phyloP scores from a whole-genome alignment of 208 protist species.

The Leishmania major region DNA sequence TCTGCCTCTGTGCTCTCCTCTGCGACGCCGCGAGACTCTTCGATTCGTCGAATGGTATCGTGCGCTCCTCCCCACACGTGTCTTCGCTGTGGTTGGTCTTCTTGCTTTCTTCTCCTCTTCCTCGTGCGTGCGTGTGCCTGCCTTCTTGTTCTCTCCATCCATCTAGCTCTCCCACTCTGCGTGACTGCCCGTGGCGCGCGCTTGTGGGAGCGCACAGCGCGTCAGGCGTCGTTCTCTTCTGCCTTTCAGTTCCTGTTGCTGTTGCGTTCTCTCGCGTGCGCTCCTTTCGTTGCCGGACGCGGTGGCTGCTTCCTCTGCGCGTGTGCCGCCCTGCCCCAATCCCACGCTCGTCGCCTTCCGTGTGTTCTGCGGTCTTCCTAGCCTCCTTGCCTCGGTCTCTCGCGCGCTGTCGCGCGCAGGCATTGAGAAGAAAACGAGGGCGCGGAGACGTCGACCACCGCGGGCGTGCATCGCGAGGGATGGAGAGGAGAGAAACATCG shows the following conservation, averaged over 20 bases:
- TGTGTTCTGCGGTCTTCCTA: too few relatives aligned
- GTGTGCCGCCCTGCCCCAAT: too few relatives aligned
- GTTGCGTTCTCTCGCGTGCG: background rate
- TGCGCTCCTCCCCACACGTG: background rate
- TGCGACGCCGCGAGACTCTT: background rate
- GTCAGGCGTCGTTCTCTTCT: background rate
- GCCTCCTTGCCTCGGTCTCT: too few relatives aligned
- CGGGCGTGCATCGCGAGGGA: background rate
- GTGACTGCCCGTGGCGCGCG: background rate
- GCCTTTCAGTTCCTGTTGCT: background rate
- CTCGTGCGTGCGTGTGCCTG: background rate
- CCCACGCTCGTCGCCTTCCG: too few relatives aligned
- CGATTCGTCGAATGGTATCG: background rate
- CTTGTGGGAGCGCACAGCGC: background rate
- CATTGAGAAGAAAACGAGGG: too few relatives aligned
- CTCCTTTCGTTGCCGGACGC: background rate
- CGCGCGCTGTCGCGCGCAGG: too few relatives aligned
- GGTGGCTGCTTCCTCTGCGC: too few relatives aligned
- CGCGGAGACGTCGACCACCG: too few relatives aligned
- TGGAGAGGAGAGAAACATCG: background rate
- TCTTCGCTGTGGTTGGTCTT: background rate
- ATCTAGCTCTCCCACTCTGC: background rate
- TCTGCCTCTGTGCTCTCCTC: background rate
- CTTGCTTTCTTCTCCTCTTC: too few relatives aligned
- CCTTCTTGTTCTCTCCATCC: background rate